Base-by-base conservation (phyloP, 2,329 filamentous ascomycete species). In the Cyclaneusma minus region DNA sequence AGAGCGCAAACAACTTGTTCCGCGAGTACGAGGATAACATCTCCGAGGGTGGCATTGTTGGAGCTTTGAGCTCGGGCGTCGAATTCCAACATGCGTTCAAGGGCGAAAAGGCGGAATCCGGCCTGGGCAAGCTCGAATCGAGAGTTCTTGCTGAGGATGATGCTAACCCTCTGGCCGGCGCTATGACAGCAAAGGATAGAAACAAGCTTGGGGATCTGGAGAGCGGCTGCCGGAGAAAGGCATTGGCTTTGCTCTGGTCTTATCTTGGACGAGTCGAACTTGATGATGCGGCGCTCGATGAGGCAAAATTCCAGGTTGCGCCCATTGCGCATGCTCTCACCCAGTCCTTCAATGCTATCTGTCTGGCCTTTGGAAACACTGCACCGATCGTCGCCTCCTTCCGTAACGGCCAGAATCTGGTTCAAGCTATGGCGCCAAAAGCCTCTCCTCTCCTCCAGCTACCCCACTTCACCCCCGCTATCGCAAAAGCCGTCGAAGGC, bases 1-100 rank as follows among this genome's bases (percentile, higher is more conserved):
- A 89, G 48, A 94, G 81, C 52, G 85, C 91, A 40, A 91, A 91
- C 51, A 85, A 83, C 38, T 68, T 98, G 31, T 95, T 98, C 66
- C 77, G 75, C 41, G 83, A 93, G 46, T 98, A 91, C 55, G 73
- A 81, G 37, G 85, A 93, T 29, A 68, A 72, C 35, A 78, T 89
- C 36, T 72, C 82, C 35, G 76, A 82, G 42, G 78, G 77, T 22
- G 82, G 74, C 31, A 73, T 94, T 29, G 61, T 95, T 32, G 65
- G 68, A 23, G 80, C 83, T 24, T 60, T 95, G 30, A 94, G 83
- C 54, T 70, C 69, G 14, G 89, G 85, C 34, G 75, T 82, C 41
- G 89, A 98, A 48, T 94, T 79, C 52, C 73, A 80, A 37, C 63
- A 76, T 6, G 58, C 79, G 16, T 62, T 94, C 28, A 74, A 70